A percentile compares a stretch with the other conserved stretches of the same genome.
phyloP scores from a whole-genome alignment of 2,329 filamentous ascomycete genomes.

The Madurella fahalii region DNA sequence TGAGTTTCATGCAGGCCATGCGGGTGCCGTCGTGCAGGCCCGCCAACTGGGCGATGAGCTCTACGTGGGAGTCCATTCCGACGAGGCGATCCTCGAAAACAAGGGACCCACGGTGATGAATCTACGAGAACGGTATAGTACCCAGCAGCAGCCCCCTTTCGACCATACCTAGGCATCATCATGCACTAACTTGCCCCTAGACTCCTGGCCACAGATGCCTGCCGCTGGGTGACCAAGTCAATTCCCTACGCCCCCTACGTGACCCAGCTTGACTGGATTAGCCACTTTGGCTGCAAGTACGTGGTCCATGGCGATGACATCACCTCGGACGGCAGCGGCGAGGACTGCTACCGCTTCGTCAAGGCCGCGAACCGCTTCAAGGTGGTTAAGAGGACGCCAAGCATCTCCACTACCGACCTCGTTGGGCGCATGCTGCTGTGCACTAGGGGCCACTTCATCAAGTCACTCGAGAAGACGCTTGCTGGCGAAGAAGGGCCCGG shows the following conservation, averaged over 20 bases:
- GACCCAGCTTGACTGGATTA: slow-evolving; percentile 88
- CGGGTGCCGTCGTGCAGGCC: slow-evolving; percentile 93
- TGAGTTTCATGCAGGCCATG: slow-evolving; percentile 62
- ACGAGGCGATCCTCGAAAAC: slow-evolving; percentile 92
- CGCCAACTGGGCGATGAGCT: slow-evolving; percentile 86
- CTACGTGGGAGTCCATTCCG: slow-evolving; percentile 89
- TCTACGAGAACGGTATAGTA: slow-evolving; percentile 72
- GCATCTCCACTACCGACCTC: slow-evolving; percentile 96
- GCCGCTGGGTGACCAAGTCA: slow-evolving; percentile 86
- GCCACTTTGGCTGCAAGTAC: slow-evolving; percentile 90
- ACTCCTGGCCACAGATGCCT: slow-evolving; percentile 85
- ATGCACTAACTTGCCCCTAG: slow-evolving; percentile 40
- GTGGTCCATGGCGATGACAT: slow-evolving; percentile 98
- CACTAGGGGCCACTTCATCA: slow-evolving; percentile 91
- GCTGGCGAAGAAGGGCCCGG: slow-evolving; percentile 69
- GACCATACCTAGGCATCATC: slow-evolving; percentile 24
- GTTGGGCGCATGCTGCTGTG: slow-evolving; percentile 96
- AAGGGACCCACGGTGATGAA: slow-evolving; percentile 98
- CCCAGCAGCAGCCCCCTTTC: slow-evolving; percentile 29
- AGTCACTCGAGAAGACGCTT: slow-evolving; percentile 66
- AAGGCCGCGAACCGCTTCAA: slow-evolving; percentile 93
- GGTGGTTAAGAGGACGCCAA: slow-evolving; percentile 92
- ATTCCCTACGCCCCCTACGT: slow-evolving; percentile 89
- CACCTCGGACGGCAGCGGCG: slow-evolving; percentile 85
- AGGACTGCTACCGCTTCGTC: slow-evolving; percentile 97